Evolutionary conservation across 768 basidiomycete species (phyloP), one percentile per base, ranked within the genome.

Genomic region (Trametes sanguinea): DNA sequence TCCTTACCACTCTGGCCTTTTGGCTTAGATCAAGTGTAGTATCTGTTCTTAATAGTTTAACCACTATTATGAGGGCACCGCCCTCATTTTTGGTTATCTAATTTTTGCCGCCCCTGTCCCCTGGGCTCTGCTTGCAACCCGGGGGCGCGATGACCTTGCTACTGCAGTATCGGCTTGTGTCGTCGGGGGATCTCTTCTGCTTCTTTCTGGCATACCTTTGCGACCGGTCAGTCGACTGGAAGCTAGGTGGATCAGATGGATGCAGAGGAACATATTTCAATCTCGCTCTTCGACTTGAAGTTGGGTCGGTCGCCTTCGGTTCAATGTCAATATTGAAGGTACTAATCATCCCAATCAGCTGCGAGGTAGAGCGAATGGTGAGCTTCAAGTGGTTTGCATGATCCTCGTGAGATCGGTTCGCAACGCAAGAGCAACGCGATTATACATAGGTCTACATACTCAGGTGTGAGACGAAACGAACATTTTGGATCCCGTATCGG

Each of bases 1-100:
- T 71, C 72, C 67, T 74, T 71, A 78, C 78, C 78, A 78, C 78
- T 79, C 78, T 78, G 82, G 83, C 83, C 82, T 83, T 81, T 83
- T 84, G 84, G 84, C 83, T 85, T 84, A 85, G 84, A 85, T 85
- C 84, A 85, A 85, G 85, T 85, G 85, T 85, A 85, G 85, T 85
- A 85, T 85, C 84, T 85, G 83, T 85, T 85, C 82, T 85, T 83
- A 78, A 79, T 78, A 85, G 81, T 74, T 74, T 74, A 74, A 74
- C 73, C 73, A 74, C 73, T 74, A 74, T 74, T 74, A 74, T 74
- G 72, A 67, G 66, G 71, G 69, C 72, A 73, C 71, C 71, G 72
- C 69, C 71, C 67, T 67, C 72, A 73, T 73, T 73, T 58, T 72
- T 73, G 70, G 70, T 71, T 71, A 71, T 71, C 70, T 71, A 67